Base-by-base conservation (phyloP, 306 rosid genomes). In the Quercus mongolica region DNA sequence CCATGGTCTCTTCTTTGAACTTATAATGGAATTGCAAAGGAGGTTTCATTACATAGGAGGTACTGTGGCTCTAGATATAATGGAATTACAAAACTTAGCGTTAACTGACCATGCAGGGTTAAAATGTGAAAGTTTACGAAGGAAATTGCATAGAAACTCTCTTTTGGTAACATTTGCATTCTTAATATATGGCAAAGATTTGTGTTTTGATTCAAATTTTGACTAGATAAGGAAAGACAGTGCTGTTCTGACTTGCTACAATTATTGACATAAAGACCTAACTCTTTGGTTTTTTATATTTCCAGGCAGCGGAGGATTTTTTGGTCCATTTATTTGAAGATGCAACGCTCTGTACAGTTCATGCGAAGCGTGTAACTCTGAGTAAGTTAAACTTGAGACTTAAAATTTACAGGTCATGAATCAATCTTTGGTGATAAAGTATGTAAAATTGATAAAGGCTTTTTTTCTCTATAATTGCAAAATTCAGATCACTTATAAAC, bases 311-410 rank as follows among this genome's bases (percentile, higher is more conserved):
- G 21, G 99, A 95, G 80, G 93, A 89, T 38, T 79, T 71, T 84
- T 75, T 95, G 57, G 88, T 93, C 78, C 84, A 79, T 64, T 68
- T 95, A 77, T 95, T 95, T 89, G 91, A 93, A 86, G 92, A 85
- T 76, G 86, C 93, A 76, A 90, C 89, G 94, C 92, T 93, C 28
- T 93, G 99, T 80, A 90, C 99, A 35, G 87, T 95, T 86, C 99
- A 93, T 81, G 99, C 98, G 23, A 91, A 69, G 81, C 97, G 97
- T 69, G 90, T 95, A 46, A 93, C 98, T 69, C 94, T 93, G 56
- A 95, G 99, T 95, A 91, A 92, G 99, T 87, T 74, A 67, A 71
- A 62, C 19, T 80, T 33, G 20, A 38, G 31, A 58, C 51, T 63
- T 59, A 23, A 20, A 59, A 9, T 23, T 6, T 19, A 0, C 5